A percentile compares a stretch with the other conserved stretches of the same genome.
phyloP scores from a whole-genome alignment of 2,329 filamentous ascomycete species.

The Alternaria consortialis region DNA sequence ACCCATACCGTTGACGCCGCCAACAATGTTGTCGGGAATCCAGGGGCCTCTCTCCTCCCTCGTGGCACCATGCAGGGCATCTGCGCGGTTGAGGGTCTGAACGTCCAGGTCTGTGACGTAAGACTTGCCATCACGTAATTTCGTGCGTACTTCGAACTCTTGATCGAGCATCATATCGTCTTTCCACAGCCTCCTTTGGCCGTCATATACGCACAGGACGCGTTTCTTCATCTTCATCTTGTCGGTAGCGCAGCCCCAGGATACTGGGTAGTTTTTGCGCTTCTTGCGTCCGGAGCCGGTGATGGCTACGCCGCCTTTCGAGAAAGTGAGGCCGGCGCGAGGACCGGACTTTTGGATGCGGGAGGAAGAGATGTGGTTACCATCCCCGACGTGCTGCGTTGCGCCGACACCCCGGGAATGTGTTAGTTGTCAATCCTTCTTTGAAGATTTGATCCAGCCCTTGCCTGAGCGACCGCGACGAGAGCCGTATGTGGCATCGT shows the following conservation, averaged over 20 bases:
- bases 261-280: conserved; percentile 89
- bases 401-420: conserved; percentile 59
- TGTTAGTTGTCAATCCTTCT: conserved; percentile 61
- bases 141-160: conserved; percentile 90
- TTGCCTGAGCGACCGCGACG: conserved; percentile 58
- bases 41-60: conserved; percentile 88
- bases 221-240: conserved; percentile 99
- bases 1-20: conserved; percentile 4
- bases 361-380: conserved; percentile 32
- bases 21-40: conserved; percentile 73
- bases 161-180: conserved; percentile 99
- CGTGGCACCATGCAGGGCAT: conserved; percentile 81
- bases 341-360: conserved; percentile 30
- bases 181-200: conserved; percentile 86
- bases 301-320: conserved; percentile 75
- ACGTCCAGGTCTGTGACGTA: conserved; percentile 96
- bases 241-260: conserved; percentile 90
- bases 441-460: conserved; percentile 60
- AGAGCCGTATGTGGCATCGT: conserved; percentile 64
- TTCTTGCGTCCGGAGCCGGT: conserved; percentile 76
- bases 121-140: conserved; percentile 70
- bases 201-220: conserved; percentile 91
- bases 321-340: conserved; percentile 75
- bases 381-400: conserved; percentile 48
- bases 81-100: conserved; percentile 86